A percentile compares a stretch with the other conserved stretches of the same genome.
phyloP scores from a whole-genome alignment of 176 grass and related monocot genomes.

The Juncus inflexus region DNA sequence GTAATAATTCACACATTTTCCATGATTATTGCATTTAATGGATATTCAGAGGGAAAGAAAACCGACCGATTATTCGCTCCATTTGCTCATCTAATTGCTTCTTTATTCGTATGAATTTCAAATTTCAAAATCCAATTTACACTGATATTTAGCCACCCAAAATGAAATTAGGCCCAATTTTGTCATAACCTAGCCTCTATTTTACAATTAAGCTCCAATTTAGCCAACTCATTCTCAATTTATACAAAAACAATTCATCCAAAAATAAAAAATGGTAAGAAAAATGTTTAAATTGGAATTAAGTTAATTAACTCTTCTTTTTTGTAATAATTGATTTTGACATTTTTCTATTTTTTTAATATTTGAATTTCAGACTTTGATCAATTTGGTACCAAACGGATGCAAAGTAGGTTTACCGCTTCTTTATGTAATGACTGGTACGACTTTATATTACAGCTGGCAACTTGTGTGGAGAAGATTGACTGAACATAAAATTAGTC shows the following conservation, averaged over 20 bases:
- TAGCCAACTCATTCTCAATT: background rate
- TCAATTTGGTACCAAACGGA: slow-evolving; percentile 76
- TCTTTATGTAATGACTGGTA: slow-evolving; percentile 40
- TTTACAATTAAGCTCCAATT: too few relatives aligned
- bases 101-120: slow-evolving; percentile 59
- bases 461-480: slow-evolving; percentile 64
- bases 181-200: too few relatives aligned
- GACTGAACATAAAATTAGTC: slow-evolving; percentile 43
- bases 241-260: background rate
- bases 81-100: slow-evolving; percentile 60
- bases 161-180: too few relatives aligned
- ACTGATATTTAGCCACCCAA: too few relatives aligned
- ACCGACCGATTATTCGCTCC: slow-evolving; percentile 63
- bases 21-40: slow-evolving; percentile 97
- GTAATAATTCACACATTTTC: slow-evolving; percentile 84
- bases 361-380: slow-evolving; percentile 64
- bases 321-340: slow-evolving; percentile 14
- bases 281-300: background rate
- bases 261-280: background rate
- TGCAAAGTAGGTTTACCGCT: slow-evolving; percentile 66
- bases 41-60: slow-evolving; percentile 70
- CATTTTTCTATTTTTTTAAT: slow-evolving; percentile 1
- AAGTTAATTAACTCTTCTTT: background rate
- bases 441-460: slow-evolving; percentile 73
- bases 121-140: too few relatives aligned